Conservation (phyloP, 2,329 filamentous ascomycete species). For the Tolypocladium pustulatum region DNA sequence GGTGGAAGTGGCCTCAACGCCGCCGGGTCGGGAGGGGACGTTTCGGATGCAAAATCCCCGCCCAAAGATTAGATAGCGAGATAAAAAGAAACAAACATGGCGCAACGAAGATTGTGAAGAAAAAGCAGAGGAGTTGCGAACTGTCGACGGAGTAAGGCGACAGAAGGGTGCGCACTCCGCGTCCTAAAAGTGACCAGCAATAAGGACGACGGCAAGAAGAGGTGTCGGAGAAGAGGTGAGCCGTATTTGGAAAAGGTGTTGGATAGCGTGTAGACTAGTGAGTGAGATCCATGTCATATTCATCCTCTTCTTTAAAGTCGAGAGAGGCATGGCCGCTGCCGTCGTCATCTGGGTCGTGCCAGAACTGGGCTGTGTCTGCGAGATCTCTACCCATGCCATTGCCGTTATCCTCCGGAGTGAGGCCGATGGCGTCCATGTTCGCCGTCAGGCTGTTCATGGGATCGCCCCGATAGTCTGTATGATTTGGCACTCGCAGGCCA, state of each 20-base stretch:
- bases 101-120: neutral
- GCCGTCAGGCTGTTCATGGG: conserved; percentile 42
- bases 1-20: conserved; percentile 5
- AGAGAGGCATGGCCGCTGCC: conserved; percentile 55
- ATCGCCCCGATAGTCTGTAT: conserved; percentile 85
- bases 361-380: conserved; percentile 45
- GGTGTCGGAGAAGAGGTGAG: neutral
- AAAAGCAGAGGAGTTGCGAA: neutral
- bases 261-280: conserved; percentile 11
- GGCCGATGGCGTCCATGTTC: conserved; percentile 23
- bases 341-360: conserved; percentile 61
- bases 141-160: neutral
- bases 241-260: neutral
- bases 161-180: neutral
- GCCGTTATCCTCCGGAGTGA: conserved; percentile 29
- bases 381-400: conserved; percentile 32
- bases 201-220: neutral
- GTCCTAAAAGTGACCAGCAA: neutral
- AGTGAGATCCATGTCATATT: conserved; percentile 73
- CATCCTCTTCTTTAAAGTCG: conserved; percentile 89
- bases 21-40: neutral
- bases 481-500: conserved; percentile 81
- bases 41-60: conserved; percentile 1
- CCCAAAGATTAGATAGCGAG: neutral
- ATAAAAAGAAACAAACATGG: neutral